phyloP scores from a whole-genome alignment of 352 stramenopile species.

The Phytophthora aleatoria region DNA sequence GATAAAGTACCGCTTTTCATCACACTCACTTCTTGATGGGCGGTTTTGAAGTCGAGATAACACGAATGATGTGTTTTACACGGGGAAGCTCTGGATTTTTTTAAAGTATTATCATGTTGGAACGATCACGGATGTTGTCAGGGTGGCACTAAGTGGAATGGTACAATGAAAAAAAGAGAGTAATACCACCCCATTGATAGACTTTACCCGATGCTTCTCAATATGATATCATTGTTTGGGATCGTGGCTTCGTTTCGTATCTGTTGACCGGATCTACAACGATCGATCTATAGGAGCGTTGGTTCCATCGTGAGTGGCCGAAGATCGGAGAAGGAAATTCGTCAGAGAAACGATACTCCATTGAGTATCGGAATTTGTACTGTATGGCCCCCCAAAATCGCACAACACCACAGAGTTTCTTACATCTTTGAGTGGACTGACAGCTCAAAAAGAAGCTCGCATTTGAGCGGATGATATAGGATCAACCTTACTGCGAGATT shows the following conservation, averaged over 20 bases:
- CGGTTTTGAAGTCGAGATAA: too few species aligned
- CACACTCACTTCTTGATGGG: too few species aligned
- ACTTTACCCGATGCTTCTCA: constrained; percentile 78
- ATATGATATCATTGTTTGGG: constrained; percentile 82
- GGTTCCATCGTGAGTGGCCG: constrained; percentile 92
- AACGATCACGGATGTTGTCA: too few species aligned
- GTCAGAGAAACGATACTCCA: constrained; percentile 24
- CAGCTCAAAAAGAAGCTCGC: constrained; percentile 59
- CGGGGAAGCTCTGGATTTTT: too few species aligned
- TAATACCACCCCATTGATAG: too few species aligned
- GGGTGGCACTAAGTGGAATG: too few species aligned
- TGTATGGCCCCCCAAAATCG: constrained; percentile 65
- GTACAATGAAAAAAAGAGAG: too few species aligned
- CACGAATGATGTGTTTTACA: too few species aligned
- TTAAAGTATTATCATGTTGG: too few species aligned
- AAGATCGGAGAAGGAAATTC: constrained; percentile 41
- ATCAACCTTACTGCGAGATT: constrained; percentile 78
- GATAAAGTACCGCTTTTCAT: too few species aligned
- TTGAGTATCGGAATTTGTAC: constrained; percentile 90
- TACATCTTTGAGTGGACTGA: constrained; percentile 92
- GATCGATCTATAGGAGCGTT: constrained; percentile 93
- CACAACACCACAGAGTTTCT: constrained; percentile 63
- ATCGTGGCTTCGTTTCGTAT: constrained; percentile 77
- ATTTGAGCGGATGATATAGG: constrained; percentile 81
- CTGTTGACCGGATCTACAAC: constrained; percentile 91